Conservation (phyloP, 2,329 filamentous ascomycete genomes). For the Knufia fluminis region DNA sequence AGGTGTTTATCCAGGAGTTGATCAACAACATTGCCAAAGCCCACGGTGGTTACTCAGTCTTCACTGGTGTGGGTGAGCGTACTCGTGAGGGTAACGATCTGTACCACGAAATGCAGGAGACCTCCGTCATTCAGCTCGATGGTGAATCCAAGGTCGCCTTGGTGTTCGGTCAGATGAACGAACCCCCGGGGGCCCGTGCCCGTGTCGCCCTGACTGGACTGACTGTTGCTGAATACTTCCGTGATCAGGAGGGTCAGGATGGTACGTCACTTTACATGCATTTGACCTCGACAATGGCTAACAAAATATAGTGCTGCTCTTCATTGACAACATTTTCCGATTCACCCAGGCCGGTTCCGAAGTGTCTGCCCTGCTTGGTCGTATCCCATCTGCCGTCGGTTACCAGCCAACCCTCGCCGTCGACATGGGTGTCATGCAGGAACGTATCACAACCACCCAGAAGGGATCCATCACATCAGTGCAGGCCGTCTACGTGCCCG, state of each 20-base stretch:
- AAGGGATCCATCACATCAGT: conserved; percentile 99
- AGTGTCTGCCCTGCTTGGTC: conserved; percentile 97
- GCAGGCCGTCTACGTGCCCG: conserved; percentile 99
- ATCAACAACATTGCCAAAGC: conserved; percentile 99
- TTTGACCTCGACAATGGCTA: conserved; percentile 26
- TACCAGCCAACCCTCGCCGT: conserved; percentile 98
- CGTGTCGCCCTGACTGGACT: conserved; percentile 84
- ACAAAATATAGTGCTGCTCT: conserved; percentile 66
- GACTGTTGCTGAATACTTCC: conserved; percentile 76
- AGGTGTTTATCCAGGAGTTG: conserved; percentile 89
- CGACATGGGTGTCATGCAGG: conserved; percentile 99
- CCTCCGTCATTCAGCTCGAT: conserved; percentile 97
- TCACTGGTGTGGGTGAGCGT: conserved; percentile 99
- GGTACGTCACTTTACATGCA: conserved; percentile 41
- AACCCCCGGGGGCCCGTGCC: conserved; percentile 97
- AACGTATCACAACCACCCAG: conserved; percentile 98
- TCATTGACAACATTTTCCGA: conserved; percentile 99
- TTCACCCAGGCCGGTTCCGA: conserved; percentile 99
- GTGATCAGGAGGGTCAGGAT: conserved; percentile 75
- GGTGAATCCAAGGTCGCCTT: conserved; percentile 99
- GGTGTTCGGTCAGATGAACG: conserved; percentile 99
- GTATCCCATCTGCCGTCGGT: conserved; percentile 99
- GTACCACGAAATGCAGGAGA: conserved; percentile 99
- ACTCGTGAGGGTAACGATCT: conserved; percentile 99
- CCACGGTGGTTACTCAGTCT: conserved; percentile 99